Base-by-base conservation (phyloP, 2,329 filamentous ascomycete species). In the Neonectria punicea region DNA sequence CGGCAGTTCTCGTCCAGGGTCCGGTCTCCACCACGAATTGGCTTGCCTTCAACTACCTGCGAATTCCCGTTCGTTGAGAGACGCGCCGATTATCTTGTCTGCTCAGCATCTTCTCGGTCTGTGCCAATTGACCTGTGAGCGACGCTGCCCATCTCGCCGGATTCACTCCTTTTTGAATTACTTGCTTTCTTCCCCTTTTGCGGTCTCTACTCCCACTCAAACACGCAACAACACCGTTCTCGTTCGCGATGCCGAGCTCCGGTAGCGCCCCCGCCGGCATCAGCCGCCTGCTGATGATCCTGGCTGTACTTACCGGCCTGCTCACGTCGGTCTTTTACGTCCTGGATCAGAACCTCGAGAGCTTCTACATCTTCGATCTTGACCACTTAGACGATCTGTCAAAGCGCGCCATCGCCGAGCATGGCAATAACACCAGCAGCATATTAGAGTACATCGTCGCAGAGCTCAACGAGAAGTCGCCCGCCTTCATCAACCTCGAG, bases 351-450 rank as follows among this genome's bases (percentile, higher is more conserved):
- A 86, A 87, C 78, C 81, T 88, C 62, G 82, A 88, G 67, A 80
- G 78, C 63, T 90, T 94, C 83, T 96, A 94, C 85, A 88, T 96
- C 79, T 94, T 97, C 80, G 82, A 89, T 58, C 86, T 87, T 2
- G 82, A 84, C 16, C 85, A 93, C 67, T 85, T 97, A 65, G 88
- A 93, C 76, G 85, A 90, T 66, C 81, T 96, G 36, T 86, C 91
- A 11, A 81, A 87, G 79, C 86, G 87, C 67, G 91, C 88, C 34
- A 87, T 97, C 68, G 83, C 81, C 10, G 80, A 85, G 43, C 89
- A 95, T 78, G 92, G 92, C 71, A 92, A 94, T 78, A 87, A 95
- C 82, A 97, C 93, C 14, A 80, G 84, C 62, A 83, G 84, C 61
- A 86, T 94, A 10, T 91, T 93, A 65, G 76, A 85, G 69, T 89